These are phyloP conservation scores for Pestalotiopsis sp. DNA, from an alignment of 2,329 filamentous ascomycete genomes.

Conservation along the genomic window DNA sequence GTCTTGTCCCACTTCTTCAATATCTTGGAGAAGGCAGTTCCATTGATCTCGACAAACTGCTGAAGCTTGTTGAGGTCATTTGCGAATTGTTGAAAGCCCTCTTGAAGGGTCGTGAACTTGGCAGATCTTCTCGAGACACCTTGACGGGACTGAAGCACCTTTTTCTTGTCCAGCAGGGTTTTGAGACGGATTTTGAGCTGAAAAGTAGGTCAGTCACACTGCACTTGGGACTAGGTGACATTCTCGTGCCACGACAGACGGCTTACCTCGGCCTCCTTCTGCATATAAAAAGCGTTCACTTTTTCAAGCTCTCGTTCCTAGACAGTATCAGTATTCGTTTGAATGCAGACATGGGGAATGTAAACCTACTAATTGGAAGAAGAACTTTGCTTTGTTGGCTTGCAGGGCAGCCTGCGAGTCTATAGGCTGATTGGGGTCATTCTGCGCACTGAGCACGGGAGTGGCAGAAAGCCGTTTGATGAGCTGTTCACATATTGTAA, in stretches of 20 bases:
- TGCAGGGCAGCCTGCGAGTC: conserved; percentile 90
- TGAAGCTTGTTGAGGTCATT: conserved; percentile 96
- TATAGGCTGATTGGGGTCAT: conserved; percentile 57
- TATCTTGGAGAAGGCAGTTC: conserved; percentile 97
- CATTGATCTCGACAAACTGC: conserved; percentile 98
- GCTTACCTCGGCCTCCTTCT: conserved; percentile 94
- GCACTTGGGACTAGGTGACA: conserved; percentile 16
- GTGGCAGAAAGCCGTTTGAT: conserved; percentile 98
- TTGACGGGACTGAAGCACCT: conserved; percentile 80
- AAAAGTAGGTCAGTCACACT: background rate
- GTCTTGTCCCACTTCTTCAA: conserved; percentile 99
- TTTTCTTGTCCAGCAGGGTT: conserved; percentile 94
- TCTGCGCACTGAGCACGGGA: conserved; percentile 78
- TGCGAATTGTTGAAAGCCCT: conserved; percentile 96
- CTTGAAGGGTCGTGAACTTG: conserved; percentile 91
- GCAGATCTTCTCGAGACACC: conserved; percentile 85
- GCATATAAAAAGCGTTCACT: conserved; percentile 95
- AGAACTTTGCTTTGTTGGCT: conserved; percentile 98
- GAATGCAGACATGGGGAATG: conserved; percentile 6
- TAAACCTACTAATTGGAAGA: conserved; percentile 84
- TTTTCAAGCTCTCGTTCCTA: conserved; percentile 98
- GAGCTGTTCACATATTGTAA: conserved; percentile 63
- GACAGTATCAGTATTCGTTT: conserved; percentile 39
- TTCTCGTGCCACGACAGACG: background rate
- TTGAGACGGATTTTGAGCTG: conserved; percentile 92